phyloP scores from a whole-genome alignment of 371 early-diverging fungal genomes.

The Mortierella sp. region DNA sequence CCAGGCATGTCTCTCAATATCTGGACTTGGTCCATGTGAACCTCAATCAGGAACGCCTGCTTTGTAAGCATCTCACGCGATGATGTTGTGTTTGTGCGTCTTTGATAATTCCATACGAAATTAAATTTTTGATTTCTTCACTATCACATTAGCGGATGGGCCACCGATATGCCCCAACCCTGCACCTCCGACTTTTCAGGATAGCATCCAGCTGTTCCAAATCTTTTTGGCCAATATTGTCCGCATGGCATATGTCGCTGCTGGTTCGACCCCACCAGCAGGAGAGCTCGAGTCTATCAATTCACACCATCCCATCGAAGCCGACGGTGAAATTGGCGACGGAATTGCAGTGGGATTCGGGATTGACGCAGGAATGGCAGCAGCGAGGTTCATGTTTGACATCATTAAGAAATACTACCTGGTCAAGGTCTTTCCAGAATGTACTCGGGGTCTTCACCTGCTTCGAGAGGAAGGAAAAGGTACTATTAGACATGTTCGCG shows the following conservation, averaged over 20 bases:
- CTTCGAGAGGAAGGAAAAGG: constrained; percentile 60
- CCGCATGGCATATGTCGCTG: constrained; percentile 76
- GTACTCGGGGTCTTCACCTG: constrained; percentile 62
- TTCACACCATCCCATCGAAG: constrained; percentile 48
- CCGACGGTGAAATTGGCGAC: constrained; percentile 55
- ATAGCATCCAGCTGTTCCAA: constrained; percentile 70
- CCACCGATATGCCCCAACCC: constrained; percentile 72
- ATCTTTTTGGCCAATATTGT: constrained; percentile 71
- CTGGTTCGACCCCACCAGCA: constrained; percentile 74
- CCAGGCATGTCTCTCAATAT: constrained; percentile 32
- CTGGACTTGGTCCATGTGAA: constrained; percentile 33
- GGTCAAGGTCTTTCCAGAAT: constrained; percentile 77
- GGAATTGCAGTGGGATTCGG: constrained; percentile 77
- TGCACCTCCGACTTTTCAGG: constrained; percentile 67
- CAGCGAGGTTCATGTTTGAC: constrained; percentile 79
- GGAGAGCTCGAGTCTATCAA: constrained; percentile 70
- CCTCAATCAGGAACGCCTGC: constrained; percentile 58
- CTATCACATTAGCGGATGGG: constrained; percentile 60
- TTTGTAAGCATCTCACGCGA: constrained; percentile 35
- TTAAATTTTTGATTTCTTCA: not conserved
- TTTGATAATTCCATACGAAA: not conserved
- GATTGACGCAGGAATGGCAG: constrained; percentile 76
- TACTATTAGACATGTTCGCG: constrained; percentile 11
- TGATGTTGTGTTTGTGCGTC: not conserved
- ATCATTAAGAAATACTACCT: constrained; percentile 76